Percentiles rank a stretch among this genome's conserved stretches.
Conservation (phyloP, 257 asterid species). For the Gardenia jasminoides region DNA sequence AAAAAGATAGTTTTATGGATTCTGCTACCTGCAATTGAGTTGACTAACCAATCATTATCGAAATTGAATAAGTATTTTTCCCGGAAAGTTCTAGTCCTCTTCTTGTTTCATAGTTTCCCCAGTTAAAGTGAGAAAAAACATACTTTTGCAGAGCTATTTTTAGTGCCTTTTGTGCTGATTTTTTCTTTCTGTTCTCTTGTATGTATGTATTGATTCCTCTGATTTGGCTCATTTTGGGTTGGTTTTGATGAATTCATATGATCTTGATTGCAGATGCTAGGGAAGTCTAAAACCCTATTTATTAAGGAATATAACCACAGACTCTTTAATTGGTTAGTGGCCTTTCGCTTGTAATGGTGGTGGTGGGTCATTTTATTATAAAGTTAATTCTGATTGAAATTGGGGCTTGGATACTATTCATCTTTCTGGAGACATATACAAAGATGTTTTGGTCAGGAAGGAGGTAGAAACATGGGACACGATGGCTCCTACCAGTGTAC, state of each 20-base stretch:
- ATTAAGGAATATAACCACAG: slow-evolving; percentile 93
- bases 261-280: slow-evolving; percentile 73
- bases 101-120: not conserved
- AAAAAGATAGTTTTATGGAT: not conserved
- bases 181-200: not conserved
- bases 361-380: slow-evolving; percentile 81
- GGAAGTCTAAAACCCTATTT: slow-evolving; percentile 81
- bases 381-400: slow-evolving; percentile 80
- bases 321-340: slow-evolving; percentile 95
- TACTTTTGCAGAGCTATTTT: not conserved
- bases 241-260: not conserved
- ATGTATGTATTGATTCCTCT: not conserved
- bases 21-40: not conserved
- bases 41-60: not conserved
- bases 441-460: slow-evolving; percentile 98
- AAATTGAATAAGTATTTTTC: not conserved
- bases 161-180: not conserved
- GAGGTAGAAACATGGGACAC: slow-evolving; percentile 52
- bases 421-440: slow-evolving; percentile 92
- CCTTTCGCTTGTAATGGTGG: slow-evolving; percentile 93
- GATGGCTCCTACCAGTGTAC: slow-evolving; percentile 69
- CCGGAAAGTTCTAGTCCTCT: not conserved
- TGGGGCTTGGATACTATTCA: slow-evolving; percentile 93
- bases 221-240: not conserved
- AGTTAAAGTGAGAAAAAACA: not conserved